Evolutionary conservation across 2,329 filamentous ascomycete genomes (phyloP), one percentile per base, ranked within the genome.

Genomic region (Cadophora gregata): DNA sequence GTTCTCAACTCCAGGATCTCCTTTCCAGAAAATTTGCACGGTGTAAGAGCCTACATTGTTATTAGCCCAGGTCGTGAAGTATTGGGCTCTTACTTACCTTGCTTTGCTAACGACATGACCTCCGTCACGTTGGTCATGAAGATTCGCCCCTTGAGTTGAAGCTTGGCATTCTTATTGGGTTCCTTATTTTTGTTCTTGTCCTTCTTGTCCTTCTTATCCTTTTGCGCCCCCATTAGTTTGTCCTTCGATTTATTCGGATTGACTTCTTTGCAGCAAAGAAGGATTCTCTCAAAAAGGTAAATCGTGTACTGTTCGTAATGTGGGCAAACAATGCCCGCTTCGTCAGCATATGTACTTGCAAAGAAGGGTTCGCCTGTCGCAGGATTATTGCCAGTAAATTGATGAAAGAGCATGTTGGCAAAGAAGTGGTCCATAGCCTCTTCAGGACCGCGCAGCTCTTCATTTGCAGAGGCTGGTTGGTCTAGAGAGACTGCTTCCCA

Each of bases 61-160:
- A 33, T 64, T n/a, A 67, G 66, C 27, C 6, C 16, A 36, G 7
- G 24, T 25, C 9, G 19, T 21, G 14, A 16, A 36, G 51, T 14
- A 2, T 42, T 29, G 25, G 12, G 4, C 9, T 25, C 9, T n/a
- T 36, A 33, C 86, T 77, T 86, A 96, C 94, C 93, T 79, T 93
- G 92, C 79, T 94, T 97, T 59, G 90, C 89, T 67, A 96, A 84
- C 21, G 91, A 94, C 50, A 97, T 84, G n/a, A 97, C 90, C 78
- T 97, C 93, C 47, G 94, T 98, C 63, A 99, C 95, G 76, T 99
- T 99, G 73, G 94, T 93, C 94, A 99, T 98, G 81, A 97, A 98
- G 75, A 99, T 99, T 61, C 96, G 89, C 47, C 96, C 96, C 80
- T 99, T 99, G 33, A 99, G 85, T 79, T 97, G 94, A 68, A 98